These are phyloP conservation scores for Cavenderia fasciculata DNA, from an alignment of 78 protist genomes.

Conservation along the genomic window DNA sequence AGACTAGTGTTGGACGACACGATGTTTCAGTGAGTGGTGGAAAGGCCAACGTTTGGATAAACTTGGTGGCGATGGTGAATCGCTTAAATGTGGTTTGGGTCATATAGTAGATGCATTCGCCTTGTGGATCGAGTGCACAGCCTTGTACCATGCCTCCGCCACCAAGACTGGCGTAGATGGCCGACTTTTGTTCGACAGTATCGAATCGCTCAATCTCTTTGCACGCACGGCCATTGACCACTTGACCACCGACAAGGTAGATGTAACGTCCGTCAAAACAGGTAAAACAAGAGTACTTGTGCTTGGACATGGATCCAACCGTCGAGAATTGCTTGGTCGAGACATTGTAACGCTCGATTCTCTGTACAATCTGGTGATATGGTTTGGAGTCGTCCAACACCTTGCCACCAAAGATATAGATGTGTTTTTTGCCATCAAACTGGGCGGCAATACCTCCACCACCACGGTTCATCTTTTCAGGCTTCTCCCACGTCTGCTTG, in stretches of 20 bases:
- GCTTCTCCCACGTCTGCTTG: constrained; percentile 13
- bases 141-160: neutral
- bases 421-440: constrained; percentile 3
- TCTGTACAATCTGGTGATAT: neutral
- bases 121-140: neutral
- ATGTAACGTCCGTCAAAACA: constrained; percentile 51
- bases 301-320: neutral
- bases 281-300: constrained; percentile 3
- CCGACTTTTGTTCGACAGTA: neutral
- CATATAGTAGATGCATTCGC: neutral
- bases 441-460: constrained; percentile 16
- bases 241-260: constrained; percentile 43
- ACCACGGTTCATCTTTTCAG: constrained; percentile 17
- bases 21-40: neutral
- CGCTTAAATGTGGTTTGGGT: constrained; percentile 4
- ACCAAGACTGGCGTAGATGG: constrained; percentile 9
- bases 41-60: constrained; percentile 1
- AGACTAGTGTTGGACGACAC: constrained; percentile 5
- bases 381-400: constrained; percentile 6
- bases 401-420: constrained; percentile 53
- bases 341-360: constrained; percentile 23
- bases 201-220: constrained; percentile 39
- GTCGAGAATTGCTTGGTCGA: constrained; percentile 8
- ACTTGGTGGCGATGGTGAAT: neutral
- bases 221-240: constrained; percentile 17